phyloP scores from a whole-genome alignment of 192 early-diverging fungal species.

The Coemansia sp. region DNA sequence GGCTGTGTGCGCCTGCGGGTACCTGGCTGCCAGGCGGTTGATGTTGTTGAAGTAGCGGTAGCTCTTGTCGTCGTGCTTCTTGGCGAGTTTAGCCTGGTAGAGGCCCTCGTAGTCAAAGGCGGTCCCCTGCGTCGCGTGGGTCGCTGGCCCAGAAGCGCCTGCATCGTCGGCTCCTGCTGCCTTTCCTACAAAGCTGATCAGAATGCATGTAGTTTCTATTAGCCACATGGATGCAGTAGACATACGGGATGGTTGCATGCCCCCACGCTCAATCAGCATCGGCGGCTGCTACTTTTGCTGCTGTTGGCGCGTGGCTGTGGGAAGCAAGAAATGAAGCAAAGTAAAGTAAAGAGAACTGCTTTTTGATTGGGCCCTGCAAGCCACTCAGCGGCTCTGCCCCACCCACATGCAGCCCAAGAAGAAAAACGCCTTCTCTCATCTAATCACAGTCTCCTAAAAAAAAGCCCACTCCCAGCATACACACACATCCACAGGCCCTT shows the following conservation, averaged over 20 bases:
- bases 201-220: too few species aligned
- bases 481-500: background rate
- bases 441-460: constrained; percentile 15
- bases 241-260: background rate
- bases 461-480: constrained; percentile 3
- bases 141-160: constrained; percentile 17
- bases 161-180: constrained; percentile 2
- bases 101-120: constrained; percentile 89
- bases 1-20: constrained; percentile 92
- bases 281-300: too few species aligned
- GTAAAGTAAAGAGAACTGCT: background rate
- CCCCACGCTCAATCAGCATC: too few species aligned
- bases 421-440: constrained; percentile 15
- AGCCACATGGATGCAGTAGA: background rate
- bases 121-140: constrained; percentile 32
- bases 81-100: constrained; percentile 83
- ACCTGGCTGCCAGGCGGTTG: constrained; percentile 91
- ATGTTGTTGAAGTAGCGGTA: constrained; percentile 99
- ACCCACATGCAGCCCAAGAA: too few species aligned
- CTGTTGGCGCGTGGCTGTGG: too few species aligned
- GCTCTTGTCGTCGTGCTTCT: constrained; percentile 95
- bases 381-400: background rate
- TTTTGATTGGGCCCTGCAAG: background rate
- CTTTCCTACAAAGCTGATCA: background rate
- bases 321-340: too few species aligned